Base-by-base conservation (phyloP, 305 asterid genomes). In the Fraxinus latifolia region DNA sequence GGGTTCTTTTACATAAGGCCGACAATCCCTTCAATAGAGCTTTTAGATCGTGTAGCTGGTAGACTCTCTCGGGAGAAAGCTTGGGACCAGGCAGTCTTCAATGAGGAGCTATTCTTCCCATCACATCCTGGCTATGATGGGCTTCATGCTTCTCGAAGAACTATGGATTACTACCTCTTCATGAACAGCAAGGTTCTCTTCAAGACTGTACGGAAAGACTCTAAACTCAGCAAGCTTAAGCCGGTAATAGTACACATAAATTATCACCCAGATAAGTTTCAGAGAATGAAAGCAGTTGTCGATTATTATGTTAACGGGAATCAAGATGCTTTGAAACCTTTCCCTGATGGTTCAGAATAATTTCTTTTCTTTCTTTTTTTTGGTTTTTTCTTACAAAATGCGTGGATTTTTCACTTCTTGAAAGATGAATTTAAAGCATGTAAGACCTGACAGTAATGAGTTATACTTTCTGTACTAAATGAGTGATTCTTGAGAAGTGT, bases 51-150 rank as follows among this genome's bases (percentile, higher is more conserved):
- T 14, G 91, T 91, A 70, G 84, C 90, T 19, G 81, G 73, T 29
- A 55, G 88, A 74, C 82, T 91, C 53, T 77, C 91, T 1, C 80
- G 78, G 33, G 90, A 84, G 79, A 76, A 90, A 4, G 86, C 85
- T 33, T 91, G 93, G 93, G 95, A 91, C 79, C 93, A 91, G 62
- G 87, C 90, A 0, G 89, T 91, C 23, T 91, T 88, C 77, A 91
- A 91, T 53, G 86, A 90, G 78, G 93, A 91, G 89, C 92, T 91
- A 11, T 90, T 86, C 81, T 89, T 37, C 80, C 93, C 95, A 11
- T 91, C 95, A 3, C 81, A 81, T 85, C 92, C 95, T 1, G 93
- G 92, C 2, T 88, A 90, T 70, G 89, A 80, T 60, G 93, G 93
- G 74, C 93, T 91, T 80, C 91, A 90, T 81, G 92, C 90, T 23